Percentiles rank a stretch among this genome's conserved stretches.
Evolutionary conservation across 306 rosid genomes (phyloP).

Genomic region (Sphenostylis stenocarpa): DNA sequence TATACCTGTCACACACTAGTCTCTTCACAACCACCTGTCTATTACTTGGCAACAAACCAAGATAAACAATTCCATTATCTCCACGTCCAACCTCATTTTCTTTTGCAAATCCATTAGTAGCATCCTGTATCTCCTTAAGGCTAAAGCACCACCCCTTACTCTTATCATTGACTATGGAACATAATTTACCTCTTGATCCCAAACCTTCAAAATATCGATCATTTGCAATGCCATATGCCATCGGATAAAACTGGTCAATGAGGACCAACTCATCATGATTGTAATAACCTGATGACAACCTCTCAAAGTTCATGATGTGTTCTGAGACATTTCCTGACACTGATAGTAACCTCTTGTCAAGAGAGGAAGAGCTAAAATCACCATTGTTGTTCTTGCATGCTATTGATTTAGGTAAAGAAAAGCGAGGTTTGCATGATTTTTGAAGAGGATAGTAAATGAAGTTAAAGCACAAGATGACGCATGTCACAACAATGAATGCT

Average conservation of each 20-base stretch:
- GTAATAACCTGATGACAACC: neutral
- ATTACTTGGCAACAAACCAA: slow-evolving; percentile 47
- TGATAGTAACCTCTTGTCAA: slow-evolving; percentile 44
- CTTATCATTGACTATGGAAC: slow-evolving; percentile 18
- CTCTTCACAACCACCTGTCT: slow-evolving; percentile 53
- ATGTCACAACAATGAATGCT: slow-evolving; percentile 10
- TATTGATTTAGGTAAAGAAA: slow-evolving; percentile 29
- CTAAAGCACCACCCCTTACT: slow-evolving; percentile 40
- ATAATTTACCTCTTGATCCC: slow-evolving; percentile 23
- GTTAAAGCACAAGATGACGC: slow-evolving; percentile 23
- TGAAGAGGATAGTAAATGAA: slow-evolving; percentile 10
- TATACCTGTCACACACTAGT: slow-evolving; percentile 50
- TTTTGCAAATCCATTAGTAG: slow-evolving; percentile 49
- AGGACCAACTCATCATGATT: slow-evolving; percentile 4
- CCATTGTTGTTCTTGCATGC: slow-evolving; percentile 11
- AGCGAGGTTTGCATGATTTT: slow-evolving; percentile 29
- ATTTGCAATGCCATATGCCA: neutral
- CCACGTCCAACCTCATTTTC: slow-evolving; percentile 52
- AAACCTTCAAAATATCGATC: slow-evolving; percentile 18
- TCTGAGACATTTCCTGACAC: slow-evolving; percentile 27
- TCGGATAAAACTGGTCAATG: neutral
- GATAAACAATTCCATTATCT: slow-evolving; percentile 49
- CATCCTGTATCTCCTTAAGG: slow-evolving; percentile 45
- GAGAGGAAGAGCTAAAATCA: slow-evolving; percentile 32
- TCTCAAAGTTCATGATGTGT: slow-evolving; percentile 27